phyloP scores from a whole-genome alignment of 257 asterid species.

The Verbena officinalis region DNA sequence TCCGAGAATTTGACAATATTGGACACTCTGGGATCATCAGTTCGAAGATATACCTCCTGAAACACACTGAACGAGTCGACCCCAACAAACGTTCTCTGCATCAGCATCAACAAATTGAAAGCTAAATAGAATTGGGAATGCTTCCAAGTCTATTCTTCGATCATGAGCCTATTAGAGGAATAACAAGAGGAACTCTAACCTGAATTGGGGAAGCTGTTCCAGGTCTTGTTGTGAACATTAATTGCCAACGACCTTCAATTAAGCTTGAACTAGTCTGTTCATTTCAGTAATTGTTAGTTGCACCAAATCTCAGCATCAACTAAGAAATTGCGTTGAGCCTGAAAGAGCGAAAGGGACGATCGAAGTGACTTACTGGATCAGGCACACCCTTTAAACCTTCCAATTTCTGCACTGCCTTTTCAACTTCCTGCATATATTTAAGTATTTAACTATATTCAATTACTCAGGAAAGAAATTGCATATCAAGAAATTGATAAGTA shows the following conservation, averaged over 20 bases:
- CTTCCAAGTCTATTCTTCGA: neutral
- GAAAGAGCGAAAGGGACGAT: too few species aligned
- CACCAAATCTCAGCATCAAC: neutral
- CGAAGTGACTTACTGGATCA: conserved; percentile 68
- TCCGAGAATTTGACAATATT: conserved; percentile 83
- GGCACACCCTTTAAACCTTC: conserved; percentile 69
- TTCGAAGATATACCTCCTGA: conserved; percentile 85
- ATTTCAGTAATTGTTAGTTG: conserved; percentile 4
- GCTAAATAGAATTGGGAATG: neutral
- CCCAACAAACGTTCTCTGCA: conserved; percentile 94
- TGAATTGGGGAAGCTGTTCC: conserved; percentile 93
- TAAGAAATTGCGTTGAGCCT: neutral
- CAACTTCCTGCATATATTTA: conserved; percentile 67
- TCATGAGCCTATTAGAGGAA: neutral
- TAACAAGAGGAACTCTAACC: conserved; percentile 36
- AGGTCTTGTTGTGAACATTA: conserved; percentile 96
- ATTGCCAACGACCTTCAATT: conserved; percentile 92
- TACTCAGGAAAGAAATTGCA: neutral
- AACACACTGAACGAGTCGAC: conserved; percentile 83
- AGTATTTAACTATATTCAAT: neutral
- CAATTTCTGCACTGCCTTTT: conserved; percentile 68
- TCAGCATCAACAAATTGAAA: conserved; percentile 12
- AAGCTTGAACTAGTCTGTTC: conserved; percentile 80
- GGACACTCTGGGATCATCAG: conserved; percentile 83
- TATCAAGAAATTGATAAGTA: neutral